A percentile compares a stretch with the other conserved stretches of the same genome.
Conservation (phyloP, 2,329 filamentous ascomycete species). For the Monilinia polystroma region DNA sequence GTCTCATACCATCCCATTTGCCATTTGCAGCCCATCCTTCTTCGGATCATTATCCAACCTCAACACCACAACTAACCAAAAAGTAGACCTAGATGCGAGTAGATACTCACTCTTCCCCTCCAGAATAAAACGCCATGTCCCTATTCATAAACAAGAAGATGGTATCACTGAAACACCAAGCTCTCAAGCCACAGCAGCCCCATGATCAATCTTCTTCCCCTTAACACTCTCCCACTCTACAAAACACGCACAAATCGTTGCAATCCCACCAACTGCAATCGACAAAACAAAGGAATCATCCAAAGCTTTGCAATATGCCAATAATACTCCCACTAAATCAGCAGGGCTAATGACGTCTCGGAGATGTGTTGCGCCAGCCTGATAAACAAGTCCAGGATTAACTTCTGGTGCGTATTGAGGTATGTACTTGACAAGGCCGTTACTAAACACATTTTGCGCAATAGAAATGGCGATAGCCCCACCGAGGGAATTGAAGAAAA, state of each 20-base stretch:
- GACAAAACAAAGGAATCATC: constrained; percentile 35
- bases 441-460: constrained; percentile 51
- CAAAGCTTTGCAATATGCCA: constrained; percentile 43
- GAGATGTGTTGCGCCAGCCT: constrained; percentile 47
- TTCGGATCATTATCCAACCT: not conserved
- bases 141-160: not conserved
- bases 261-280: constrained; percentile 38
- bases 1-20: not conserved
- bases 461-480: constrained; percentile 57
- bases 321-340: constrained; percentile 43
- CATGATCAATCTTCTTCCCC: constrained; percentile 35
- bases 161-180: not conserved
- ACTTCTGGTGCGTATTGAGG: constrained; percentile 38
- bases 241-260: constrained; percentile 34
- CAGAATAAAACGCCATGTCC: not conserved
- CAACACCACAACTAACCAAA: too few species aligned
- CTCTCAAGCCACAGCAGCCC: constrained; percentile 29
- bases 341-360: constrained; percentile 39
- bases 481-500: constrained; percentile 60
- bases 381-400: constrained; percentile 44
- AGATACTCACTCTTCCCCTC: too few species aligned
- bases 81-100: not conserved
- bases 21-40: not conserved
- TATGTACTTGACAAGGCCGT: constrained; percentile 36
- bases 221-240: constrained; percentile 40